These are phyloP conservation scores for Leishmania arabica DNA, from an alignment of 208 protist species.

Conservation along the genomic window DNA sequence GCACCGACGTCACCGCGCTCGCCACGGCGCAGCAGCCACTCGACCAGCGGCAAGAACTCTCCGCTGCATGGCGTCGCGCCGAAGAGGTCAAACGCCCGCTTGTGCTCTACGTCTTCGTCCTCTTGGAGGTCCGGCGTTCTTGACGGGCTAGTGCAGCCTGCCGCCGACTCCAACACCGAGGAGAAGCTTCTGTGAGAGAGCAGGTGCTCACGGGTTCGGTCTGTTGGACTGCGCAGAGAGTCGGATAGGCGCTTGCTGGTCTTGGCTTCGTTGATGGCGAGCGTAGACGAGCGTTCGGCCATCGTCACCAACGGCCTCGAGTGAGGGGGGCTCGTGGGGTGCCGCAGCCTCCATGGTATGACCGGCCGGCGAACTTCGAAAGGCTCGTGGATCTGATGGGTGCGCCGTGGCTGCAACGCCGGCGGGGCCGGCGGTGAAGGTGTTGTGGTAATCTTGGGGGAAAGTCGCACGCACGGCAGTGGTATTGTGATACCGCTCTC, in stretches of 20 bases:
- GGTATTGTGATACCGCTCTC: neutral
- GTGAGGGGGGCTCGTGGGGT: neutral
- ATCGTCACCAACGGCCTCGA: too few species aligned
- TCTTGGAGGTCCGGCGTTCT: slow-evolving; percentile 8
- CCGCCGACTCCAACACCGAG: neutral
- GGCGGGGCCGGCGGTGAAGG: neutral
- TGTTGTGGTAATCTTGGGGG: neutral
- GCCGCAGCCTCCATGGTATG: neutral
- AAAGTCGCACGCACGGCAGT: neutral
- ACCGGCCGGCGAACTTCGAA: neutral
- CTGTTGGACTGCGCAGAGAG: neutral
- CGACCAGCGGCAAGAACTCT: slow-evolving; percentile 36
- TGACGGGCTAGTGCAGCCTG: neutral
- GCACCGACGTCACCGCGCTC: slow-evolving; percentile 14
- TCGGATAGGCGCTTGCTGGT: neutral
- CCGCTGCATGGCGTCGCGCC: slow-evolving; percentile 19
- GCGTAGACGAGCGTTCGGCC: neutral
- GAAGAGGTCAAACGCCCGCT: slow-evolving; percentile 16
- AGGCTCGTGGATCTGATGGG: slow-evolving; percentile 5
- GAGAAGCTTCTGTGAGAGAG: slow-evolving; percentile 4
- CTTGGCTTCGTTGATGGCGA: too few species aligned
- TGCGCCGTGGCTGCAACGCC: neutral
- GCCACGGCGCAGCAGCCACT: slow-evolving; percentile 31
- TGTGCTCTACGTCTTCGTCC: slow-evolving; percentile 18
- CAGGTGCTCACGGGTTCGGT: neutral